Base-by-base conservation (phyloP, 1,284 basidiomycete species). In the Entoloma clypeatum region DNA sequence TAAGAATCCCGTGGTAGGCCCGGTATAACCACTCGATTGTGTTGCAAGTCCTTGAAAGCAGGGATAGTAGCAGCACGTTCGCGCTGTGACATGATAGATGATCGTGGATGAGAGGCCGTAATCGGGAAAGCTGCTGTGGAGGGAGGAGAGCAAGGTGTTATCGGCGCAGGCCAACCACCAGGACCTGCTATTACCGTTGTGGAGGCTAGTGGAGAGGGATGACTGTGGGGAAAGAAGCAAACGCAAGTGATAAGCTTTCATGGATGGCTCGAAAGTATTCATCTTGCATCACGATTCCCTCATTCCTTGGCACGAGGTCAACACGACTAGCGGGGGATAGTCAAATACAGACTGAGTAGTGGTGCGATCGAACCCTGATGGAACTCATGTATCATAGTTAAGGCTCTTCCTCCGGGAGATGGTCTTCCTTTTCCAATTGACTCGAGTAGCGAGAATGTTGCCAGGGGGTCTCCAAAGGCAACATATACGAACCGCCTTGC, bases 1-100 rank as follows among this genome's bases (percentile, higher is more conserved):
- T 60, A 56, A 23, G 51, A 44, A 21, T 49, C 42, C 11, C 49
- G 44, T 3, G 46, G 26, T 9, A 59, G 54, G 23, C 56, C 56
- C 25, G 51, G 47, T 34, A 56, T 45, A 2, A 43, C 42, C n/a
- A n/a, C n/a, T 45, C 43, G 41, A 23, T 43, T 42, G 27, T 44
- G 45, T 14, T 48, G 35, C 21, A 38, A 40, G n/a, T n/a, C n/a
- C n/a, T n/a, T n/a, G 14, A 19, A 33, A 26, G 9, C 17, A 3
- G 41, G 40, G 14, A 43, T 40, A 19, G 50, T n/a, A n/a, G n/a
- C n/a, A n/a, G n/a, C n/a, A n/a, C n/a, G n/a, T n/a, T n/a, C n/a
- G n/a, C n/a, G n/a, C n/a, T n/a, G n/a, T n/a, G n/a, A n/a, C n/a
- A n/a, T n/a, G 45, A 14, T 39, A 39, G 27, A 42, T 35, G 54